phyloP scores from a whole-genome alignment of 805 yeast genomes.

The Lipomyces orientalis region DNA sequence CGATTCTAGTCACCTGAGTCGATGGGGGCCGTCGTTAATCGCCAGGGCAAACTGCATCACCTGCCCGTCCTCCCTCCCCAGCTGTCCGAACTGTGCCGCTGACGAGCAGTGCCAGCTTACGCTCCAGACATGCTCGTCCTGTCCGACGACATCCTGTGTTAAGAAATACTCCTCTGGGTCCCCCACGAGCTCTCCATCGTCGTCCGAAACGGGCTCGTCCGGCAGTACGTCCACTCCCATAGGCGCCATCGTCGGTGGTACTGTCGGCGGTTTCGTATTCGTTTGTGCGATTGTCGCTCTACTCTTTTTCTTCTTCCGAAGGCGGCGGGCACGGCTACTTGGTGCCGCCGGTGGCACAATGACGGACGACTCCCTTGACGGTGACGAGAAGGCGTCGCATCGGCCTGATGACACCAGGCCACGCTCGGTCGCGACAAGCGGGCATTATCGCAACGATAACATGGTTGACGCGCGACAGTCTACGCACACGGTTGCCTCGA shows the following conservation, averaged over 20 bases:
- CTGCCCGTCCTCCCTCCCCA: constrained; percentile 46
- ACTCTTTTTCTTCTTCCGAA: constrained; percentile 48
- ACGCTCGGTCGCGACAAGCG: constrained; percentile 33
- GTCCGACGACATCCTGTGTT: constrained; percentile 62
- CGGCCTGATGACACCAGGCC: not conserved
- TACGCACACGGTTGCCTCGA: constrained; percentile 42
- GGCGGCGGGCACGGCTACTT: constrained; percentile 38
- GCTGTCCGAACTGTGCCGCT: constrained; percentile 61
- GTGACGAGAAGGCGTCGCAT: constrained; percentile 9
- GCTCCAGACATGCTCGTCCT: constrained; percentile 60
- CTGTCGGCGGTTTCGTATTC: constrained; percentile 64
- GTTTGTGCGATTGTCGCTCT: constrained; percentile 49
- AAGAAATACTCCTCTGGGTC: constrained; percentile 35
- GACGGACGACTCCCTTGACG: constrained; percentile 6
- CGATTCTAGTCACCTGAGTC: not conserved
- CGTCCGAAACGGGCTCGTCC: constrained; percentile 12
- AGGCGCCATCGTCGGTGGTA: constrained; percentile 77
- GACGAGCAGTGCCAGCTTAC: constrained; percentile 63
- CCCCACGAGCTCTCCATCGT: constrained; percentile 8
- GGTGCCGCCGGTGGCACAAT: constrained; percentile 47
- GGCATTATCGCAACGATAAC: constrained; percentile 36
- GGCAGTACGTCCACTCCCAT: constrained; percentile 37
- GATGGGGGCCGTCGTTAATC: constrained; percentile 6
- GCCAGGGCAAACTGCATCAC: constrained; percentile 41
- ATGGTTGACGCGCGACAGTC: constrained; percentile 37